Percentiles rank a stretch among this genome's conserved stretches.
Evolutionary conservation across 2,329 filamentous ascomycete genomes (phyloP).

Genomic region (Fusarium sp.): DNA sequence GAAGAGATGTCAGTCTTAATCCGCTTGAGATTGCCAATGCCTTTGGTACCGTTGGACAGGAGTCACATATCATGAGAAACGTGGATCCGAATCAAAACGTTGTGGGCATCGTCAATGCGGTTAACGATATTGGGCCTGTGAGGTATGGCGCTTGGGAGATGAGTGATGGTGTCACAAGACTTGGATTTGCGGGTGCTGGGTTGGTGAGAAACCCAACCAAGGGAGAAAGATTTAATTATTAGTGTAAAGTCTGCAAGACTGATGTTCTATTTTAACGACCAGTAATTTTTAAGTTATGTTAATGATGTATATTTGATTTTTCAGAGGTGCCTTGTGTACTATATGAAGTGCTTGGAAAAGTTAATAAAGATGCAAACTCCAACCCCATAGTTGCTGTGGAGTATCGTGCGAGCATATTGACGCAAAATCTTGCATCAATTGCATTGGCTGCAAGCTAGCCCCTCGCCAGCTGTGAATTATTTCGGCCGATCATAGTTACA

Average conservation of each 20-base stretch:
- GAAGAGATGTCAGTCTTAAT: constrained; percentile 40
- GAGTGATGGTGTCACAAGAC: constrained; percentile 29
- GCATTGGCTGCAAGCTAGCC: no score
- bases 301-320: background rate
- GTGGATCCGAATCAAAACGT: constrained; percentile 41
- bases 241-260: background rate
- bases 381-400: no score
- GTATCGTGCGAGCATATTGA: no score
- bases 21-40: constrained; percentile 43
- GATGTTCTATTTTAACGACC: background rate
- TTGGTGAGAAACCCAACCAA: constrained; percentile 35
- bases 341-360: no score
- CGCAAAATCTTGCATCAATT: no score
- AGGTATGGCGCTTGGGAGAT: constrained; percentile 43
- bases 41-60: constrained; percentile 32
- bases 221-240: constrained; percentile 41
- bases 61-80: constrained; percentile 34
- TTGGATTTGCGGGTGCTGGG: constrained; percentile 36
- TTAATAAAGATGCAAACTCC: no score
- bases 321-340: no score
- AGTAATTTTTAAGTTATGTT: background rate
- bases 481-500: no score
- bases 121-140: constrained; percentile 30
- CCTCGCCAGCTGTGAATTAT: no score
- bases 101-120: constrained; percentile 24